These are phyloP conservation scores for Exophiala spinifera DNA, from an alignment of 2,329 filamentous ascomycete species.

Conservation along the genomic window DNA sequence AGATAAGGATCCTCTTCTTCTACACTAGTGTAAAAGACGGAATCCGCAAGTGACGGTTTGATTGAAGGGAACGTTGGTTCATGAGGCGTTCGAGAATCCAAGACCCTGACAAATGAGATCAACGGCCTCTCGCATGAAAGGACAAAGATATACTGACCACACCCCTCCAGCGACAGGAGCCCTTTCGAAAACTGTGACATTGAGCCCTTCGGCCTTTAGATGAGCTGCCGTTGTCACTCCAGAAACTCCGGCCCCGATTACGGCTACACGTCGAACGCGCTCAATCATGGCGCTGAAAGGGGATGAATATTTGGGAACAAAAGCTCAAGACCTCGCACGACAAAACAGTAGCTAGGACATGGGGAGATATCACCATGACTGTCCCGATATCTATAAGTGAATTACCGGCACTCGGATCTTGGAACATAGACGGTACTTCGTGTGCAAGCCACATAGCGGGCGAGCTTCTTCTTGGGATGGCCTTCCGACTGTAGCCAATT, in stretches of 20 bases:
- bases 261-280: slow-evolving; percentile 36
- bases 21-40: background rate
- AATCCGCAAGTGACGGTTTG: slow-evolving; percentile 35
- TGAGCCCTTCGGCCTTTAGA: slow-evolving; percentile 43
- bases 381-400: background rate
- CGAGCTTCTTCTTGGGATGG: background rate
- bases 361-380: background rate
- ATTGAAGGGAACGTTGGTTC: slow-evolving; percentile 48
- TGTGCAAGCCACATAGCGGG: background rate
- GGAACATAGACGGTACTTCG: background rate
- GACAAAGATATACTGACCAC: slow-evolving; percentile 41
- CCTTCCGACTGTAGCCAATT: background rate
- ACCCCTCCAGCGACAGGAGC: slow-evolving; percentile 51
- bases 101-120: slow-evolving; percentile 27
- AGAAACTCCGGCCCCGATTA: slow-evolving; percentile 52
- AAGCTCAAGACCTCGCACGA: background rate
- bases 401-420: background rate
- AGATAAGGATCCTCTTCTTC: slow-evolving; percentile 2
- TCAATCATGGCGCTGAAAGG: slow-evolving; percentile 1
- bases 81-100: slow-evolving; percentile 47
- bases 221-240: slow-evolving; percentile 49
- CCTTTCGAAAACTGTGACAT: slow-evolving; percentile 56
- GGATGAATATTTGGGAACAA: background rate
- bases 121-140: background rate
- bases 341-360: background rate